Evolutionary conservation across 2,329 filamentous ascomycete genomes (phyloP).

Genomic region (Colletotrichum phormii): DNA sequence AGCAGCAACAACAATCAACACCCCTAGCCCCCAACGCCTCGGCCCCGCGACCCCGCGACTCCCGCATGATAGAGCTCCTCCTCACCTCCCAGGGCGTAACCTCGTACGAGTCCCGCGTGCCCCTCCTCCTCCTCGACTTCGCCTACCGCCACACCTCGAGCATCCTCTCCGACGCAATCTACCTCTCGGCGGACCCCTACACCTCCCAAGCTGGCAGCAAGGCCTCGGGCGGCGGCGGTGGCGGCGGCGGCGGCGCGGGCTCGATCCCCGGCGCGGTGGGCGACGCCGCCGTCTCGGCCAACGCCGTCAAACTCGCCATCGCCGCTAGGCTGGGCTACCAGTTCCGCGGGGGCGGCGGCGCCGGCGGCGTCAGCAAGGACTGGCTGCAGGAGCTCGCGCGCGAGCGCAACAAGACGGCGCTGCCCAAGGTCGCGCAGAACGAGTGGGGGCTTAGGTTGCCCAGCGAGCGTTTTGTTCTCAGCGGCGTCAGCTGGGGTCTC

Average conservation of each 20-base stretch:
- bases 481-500: constrained; percentile 73
- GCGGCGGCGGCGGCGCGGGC: constrained; percentile 59
- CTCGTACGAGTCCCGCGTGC: constrained; percentile 84
- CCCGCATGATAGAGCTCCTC: constrained; percentile 82
- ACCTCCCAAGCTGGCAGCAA: constrained; percentile 66
- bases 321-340: constrained; percentile 75
- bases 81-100: constrained; percentile 83
- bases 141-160: constrained; percentile 84
- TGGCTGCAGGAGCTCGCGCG: constrained; percentile 81
- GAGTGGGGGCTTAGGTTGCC: constrained; percentile 77
- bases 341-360: constrained; percentile 68
- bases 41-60: constrained; percentile 77
- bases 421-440: constrained; percentile 72
- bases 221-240: constrained; percentile 61
- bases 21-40: constrained; percentile 47
- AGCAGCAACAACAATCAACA: constrained; percentile 19
- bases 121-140: constrained; percentile 86
- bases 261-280: constrained; percentile 54
- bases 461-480: constrained; percentile 76
- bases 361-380: constrained; percentile 74
- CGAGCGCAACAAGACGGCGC: constrained; percentile 74
- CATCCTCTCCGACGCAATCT: constrained; percentile 77
- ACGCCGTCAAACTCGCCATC: constrained; percentile 79
- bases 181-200: constrained; percentile 77
- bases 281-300: constrained; percentile 71